A percentile compares a stretch with the other conserved stretches of the same genome.
Conservation (phyloP, 1,284 basidiomycete genomes). For the Peniophora sp. region DNA sequence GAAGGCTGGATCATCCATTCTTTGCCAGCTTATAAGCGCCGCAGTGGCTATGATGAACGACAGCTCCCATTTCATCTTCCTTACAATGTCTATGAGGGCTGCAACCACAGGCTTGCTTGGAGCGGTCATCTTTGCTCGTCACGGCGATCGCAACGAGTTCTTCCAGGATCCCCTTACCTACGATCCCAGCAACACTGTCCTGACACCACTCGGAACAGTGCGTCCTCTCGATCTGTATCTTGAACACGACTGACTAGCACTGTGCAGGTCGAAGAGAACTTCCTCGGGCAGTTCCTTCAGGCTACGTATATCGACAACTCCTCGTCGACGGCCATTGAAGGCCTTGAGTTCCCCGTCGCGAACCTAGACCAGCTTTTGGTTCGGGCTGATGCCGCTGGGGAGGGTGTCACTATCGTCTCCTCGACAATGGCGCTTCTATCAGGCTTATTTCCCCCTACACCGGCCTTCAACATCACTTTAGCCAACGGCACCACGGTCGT, state of each 20-base stretch:
- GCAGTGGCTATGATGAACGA: too few species aligned
- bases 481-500: conserved; percentile 34
- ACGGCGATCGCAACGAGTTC: conserved; percentile 35
- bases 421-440: conserved; percentile 19
- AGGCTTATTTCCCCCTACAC: conserved; percentile 25
- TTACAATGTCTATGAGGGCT: background rate
- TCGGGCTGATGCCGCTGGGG: conserved; percentile 17
- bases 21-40: too few species aligned
- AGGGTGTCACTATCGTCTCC: conserved; percentile 32
- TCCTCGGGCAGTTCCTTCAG: conserved; percentile 30
- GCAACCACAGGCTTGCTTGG: conserved; percentile 17
- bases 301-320: conserved; percentile 26
- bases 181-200: conserved; percentile 28
- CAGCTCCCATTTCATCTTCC: background rate
- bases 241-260: background rate
- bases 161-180: conserved; percentile 28
- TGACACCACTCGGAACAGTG: conserved; percentile 32
- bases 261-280: conserved; percentile 27
- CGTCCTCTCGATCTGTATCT: background rate
- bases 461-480: conserved; percentile 22
- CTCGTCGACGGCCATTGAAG: conserved; percentile 22
- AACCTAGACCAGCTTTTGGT: conserved; percentile 13
- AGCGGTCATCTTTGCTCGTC: conserved; percentile 33
- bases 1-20: too few species aligned
- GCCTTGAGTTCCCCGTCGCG: conserved; percentile 19